Evolutionary conservation across 208 protist species (phyloP).

Genomic region (Leishmania major): DNA sequence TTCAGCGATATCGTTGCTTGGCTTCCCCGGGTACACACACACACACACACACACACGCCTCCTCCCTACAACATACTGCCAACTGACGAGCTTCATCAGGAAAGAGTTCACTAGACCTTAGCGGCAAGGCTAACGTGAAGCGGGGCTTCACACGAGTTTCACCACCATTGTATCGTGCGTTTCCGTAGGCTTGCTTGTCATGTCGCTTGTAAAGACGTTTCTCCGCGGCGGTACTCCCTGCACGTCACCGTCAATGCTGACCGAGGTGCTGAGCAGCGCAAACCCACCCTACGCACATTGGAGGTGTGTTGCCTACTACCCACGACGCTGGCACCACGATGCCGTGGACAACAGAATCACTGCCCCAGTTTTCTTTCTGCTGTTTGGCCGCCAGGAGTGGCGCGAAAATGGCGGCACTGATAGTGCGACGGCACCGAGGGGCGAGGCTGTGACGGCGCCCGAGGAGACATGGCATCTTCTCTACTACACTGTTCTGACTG

Average conservation of each 20-base stretch:
- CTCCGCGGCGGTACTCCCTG: conserved; percentile 45
- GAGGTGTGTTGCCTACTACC: conserved; percentile 43
- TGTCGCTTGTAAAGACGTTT: conserved; percentile 60
- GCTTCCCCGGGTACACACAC: neutral
- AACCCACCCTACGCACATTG: conserved; percentile 40
- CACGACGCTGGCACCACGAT: conserved; percentile 62
- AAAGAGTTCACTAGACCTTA: neutral
- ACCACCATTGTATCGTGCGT: neutral
- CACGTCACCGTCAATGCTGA: conserved; percentile 30
- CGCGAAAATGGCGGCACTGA: neutral
- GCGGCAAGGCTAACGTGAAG: neutral
- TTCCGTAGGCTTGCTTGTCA: conserved; percentile 13
- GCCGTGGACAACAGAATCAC: conserved; percentile 38
- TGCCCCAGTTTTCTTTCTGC: conserved; percentile 47
- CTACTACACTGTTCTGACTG: conserved; percentile 25
- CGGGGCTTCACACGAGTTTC: neutral
- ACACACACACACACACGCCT: neutral
- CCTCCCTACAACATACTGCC: neutral
- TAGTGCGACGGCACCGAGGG: neutral
- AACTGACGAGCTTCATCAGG: neutral
- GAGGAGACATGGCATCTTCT: conserved; percentile 34
- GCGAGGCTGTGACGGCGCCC: neutral
- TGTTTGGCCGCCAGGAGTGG: conserved; percentile 36
- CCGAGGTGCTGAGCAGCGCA: conserved; percentile 21
- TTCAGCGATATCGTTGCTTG: neutral